A percentile compares a stretch with the other conserved stretches of the same genome.
Evolutionary conservation across 1,139 yeast genomes (phyloP).

Genomic region (Blastobotrys raffinosifermentans): DNA sequence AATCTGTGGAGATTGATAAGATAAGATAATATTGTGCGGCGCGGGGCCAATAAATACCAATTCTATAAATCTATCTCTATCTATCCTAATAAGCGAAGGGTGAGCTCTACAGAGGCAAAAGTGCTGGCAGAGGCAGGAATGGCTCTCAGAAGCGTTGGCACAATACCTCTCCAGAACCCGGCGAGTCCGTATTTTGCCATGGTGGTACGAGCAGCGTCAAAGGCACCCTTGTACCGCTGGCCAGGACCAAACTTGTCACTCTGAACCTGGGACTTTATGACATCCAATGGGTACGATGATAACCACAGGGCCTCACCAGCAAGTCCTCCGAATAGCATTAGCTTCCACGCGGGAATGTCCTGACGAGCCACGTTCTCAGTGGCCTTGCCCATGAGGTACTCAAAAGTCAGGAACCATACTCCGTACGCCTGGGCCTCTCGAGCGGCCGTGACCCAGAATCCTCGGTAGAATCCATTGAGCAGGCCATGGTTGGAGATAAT

Average conservation of each 20-base stretch:
- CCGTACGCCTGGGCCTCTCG: conserved; percentile 81
- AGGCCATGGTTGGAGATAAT: conserved; percentile 47
- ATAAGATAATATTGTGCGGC: too few species aligned
- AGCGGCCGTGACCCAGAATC: conserved; percentile 51
- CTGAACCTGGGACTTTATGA: conserved; percentile 64
- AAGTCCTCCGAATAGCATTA: conserved; percentile 57
- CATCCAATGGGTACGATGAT: conserved; percentile 65
- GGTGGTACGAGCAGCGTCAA: conserved; percentile 45
- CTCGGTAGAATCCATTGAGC: conserved; percentile 53
- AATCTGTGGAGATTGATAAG: too few species aligned
- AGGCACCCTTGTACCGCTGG: conserved; percentile 41
- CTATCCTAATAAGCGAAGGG: conserved; percentile 49
- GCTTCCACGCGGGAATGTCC: conserved; percentile 55
- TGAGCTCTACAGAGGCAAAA: conserved; percentile 69
- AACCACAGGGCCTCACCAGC: conserved; percentile 75
- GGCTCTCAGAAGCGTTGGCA: conserved; percentile 64
- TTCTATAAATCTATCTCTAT: too few species aligned
- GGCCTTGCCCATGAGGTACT: conserved; percentile 43
- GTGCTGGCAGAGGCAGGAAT: conserved; percentile 74
- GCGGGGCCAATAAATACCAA: too few species aligned
- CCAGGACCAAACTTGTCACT: conserved; percentile 51
- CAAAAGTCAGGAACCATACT: conserved; percentile 73
- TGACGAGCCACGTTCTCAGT: conserved; percentile 35
- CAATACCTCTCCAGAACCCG: conserved; percentile 70
- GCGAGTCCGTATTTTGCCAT: conserved; percentile 42